Conservation (phyloP, 2,329 filamentous ascomycete species). For the Lasiodiplodia citricola region DNA sequence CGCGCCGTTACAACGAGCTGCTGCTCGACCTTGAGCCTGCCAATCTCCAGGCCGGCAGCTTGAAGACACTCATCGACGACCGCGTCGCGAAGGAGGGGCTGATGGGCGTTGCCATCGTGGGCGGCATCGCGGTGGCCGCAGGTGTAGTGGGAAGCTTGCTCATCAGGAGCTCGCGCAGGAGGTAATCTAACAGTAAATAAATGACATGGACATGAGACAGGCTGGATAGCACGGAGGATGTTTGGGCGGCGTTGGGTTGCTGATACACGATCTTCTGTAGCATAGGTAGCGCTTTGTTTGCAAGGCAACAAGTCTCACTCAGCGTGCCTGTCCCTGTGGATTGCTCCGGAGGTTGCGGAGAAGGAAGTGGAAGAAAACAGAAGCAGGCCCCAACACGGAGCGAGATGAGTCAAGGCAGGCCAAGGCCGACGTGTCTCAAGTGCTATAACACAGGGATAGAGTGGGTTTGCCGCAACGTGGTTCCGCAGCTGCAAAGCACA, state of each 20-base stretch:
- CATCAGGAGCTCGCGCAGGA: conserved; percentile 74
- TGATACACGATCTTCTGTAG: conserved; percentile 11
- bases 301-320: conserved; percentile 4
- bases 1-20: conserved; percentile 90
- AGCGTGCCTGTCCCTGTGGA: not conserved
- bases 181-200: conserved; percentile 37
- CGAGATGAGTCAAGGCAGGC: conserved; percentile 2
- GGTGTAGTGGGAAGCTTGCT: conserved; percentile 91
- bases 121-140: conserved; percentile 88
- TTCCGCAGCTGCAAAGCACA: conserved; percentile 10
- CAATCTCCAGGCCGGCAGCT: conserved; percentile 87
- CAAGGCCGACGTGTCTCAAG: not conserved
- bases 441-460: not conserved
- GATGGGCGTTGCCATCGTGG: conserved; percentile 92
- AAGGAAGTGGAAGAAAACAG: conserved; percentile 1
- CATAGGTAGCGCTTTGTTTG: conserved; percentile 9
- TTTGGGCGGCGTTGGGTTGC: conserved; percentile 22
- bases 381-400: not conserved
- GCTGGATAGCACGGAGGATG: conserved; percentile 7
- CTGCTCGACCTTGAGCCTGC: conserved; percentile 87
- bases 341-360: not conserved
- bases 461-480: not conserved
- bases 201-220: not conserved
- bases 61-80: conserved; percentile 89
- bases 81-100: conserved; percentile 94